Base-by-base conservation (phyloP, 805 yeast species). In the Ogataea paradorogensis region DNA sequence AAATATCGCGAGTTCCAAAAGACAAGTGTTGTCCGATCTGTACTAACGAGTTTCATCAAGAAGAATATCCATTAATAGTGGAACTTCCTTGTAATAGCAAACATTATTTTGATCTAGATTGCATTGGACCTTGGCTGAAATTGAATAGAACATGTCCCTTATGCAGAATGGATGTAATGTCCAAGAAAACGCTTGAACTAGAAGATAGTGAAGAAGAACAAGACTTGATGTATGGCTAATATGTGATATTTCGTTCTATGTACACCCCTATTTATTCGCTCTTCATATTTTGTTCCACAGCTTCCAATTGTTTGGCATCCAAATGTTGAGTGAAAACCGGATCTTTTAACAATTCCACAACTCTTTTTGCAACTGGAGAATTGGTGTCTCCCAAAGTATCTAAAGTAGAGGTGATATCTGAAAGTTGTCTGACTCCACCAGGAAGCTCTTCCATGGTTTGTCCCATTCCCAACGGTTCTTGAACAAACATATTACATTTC, bases 81-180 rank as follows among this genome's bases (percentile, higher is more conserved):
- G 68, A 73, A 50, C 68, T 90, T 18, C 82, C 82, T 3, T 90
- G 98, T 61, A 69, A 71, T 27, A 57, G 64, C 7, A 72, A 68
- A 26, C 98, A 90, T 60, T 72, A 72, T 29, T 90, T 85, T 61
- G 98, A 90, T 58, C 67, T 89, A 48, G 97, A 91, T 50, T 90
- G 97, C 59, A 80, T 91, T 27, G 82, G 84, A 0, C 93, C 95
- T 0, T 90, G 98, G 98, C 68, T 91, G 37, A 76, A 78, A 47
- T 67, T 79, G 36, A 78, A 83, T 51, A 66, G 74, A 1, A 82
- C 87, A 0, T 90, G 98, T 56, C 98, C 98, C 0, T 61, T 91
- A 53, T 91, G 97, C 57, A 70, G 98, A 48, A 78, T 74, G 45
- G 82, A 88, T 54, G 76, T 90, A 18, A 58, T 75, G 15, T 74